Percentiles rank a stretch among this genome's conserved stretches.
Conservation (phyloP, 352 stramenopile species). For the Stramenopiles sp. region DNA sequence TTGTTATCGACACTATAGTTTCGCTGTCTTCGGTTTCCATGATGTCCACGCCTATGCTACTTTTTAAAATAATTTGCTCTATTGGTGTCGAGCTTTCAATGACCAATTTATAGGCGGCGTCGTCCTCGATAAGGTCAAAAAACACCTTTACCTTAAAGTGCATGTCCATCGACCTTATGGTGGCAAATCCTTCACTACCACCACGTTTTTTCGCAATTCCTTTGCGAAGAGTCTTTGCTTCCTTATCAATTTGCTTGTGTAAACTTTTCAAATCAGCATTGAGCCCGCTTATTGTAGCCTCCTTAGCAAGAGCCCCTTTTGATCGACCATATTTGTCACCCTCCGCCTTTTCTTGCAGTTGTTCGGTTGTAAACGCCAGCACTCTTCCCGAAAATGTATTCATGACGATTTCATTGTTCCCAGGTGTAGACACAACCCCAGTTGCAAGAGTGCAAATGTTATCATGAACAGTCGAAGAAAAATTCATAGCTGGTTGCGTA, state of each 20-base stretch:
- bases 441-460: background rate
- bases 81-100: background rate
- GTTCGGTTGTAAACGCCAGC: background rate
- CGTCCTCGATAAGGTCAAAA: background rate
- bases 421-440: background rate
- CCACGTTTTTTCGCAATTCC: background rate
- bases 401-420: background rate
- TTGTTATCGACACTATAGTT: background rate
- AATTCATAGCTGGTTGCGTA: background rate
- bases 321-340: background rate
- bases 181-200: background rate
- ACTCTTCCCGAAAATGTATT: background rate
- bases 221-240: background rate
- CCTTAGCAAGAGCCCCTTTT: background rate
- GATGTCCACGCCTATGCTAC: background rate
- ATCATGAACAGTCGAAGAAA: background rate
- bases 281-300: background rate
- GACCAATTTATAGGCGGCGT: background rate
- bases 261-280: background rate
- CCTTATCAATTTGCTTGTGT: background rate
- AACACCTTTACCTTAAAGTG: background rate
- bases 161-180: background rate
- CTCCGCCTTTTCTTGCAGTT: background rate
- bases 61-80: background rate
- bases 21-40: background rate